Conservation (phyloP, 202 grass and related monocot species). For the Elaeis oleifera region DNA sequence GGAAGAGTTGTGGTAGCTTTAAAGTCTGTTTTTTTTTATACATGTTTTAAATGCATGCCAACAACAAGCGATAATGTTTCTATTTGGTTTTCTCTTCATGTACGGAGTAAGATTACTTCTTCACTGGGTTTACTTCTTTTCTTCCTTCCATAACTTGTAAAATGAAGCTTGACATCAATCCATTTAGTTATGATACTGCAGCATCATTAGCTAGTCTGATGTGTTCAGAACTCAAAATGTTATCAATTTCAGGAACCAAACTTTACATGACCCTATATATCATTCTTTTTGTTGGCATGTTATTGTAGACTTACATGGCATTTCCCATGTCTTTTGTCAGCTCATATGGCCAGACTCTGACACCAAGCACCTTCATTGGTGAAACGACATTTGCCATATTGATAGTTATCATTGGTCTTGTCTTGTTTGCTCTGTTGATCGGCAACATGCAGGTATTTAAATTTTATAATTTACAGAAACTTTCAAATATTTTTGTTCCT, state of each 20-base stretch:
- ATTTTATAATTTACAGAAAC: neutral
- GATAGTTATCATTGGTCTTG: conserved; percentile 72
- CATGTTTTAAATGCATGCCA: too few relatives aligned
- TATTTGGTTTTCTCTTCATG: too few relatives aligned
- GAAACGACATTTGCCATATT: conserved; percentile 76
- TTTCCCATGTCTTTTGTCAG: conserved; percentile 32
- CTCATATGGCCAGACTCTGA: conserved; percentile 59
- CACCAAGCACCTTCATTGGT: conserved; percentile 48
- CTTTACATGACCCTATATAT: conserved; percentile 3
- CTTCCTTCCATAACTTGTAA: too few relatives aligned
- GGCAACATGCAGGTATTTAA: conserved; percentile 81
- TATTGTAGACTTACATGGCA: neutral
- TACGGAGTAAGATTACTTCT: too few relatives aligned
- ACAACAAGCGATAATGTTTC: too few relatives aligned
- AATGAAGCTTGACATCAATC: too few relatives aligned
- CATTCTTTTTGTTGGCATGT: neutral
- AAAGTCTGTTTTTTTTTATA: neutral
- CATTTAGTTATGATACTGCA: too few relatives aligned
- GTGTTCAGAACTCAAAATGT: too few relatives aligned
- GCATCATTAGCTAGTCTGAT: too few relatives aligned
- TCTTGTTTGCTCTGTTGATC: conserved; percentile 90
- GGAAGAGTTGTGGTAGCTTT: neutral
- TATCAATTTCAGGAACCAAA: neutral
- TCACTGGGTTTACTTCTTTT: too few relatives aligned
- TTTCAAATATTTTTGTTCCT: too few relatives aligned